phyloP scores from a whole-genome alignment of 176 grass and related monocot genomes.

The maize (Zea mays) region DNA sequence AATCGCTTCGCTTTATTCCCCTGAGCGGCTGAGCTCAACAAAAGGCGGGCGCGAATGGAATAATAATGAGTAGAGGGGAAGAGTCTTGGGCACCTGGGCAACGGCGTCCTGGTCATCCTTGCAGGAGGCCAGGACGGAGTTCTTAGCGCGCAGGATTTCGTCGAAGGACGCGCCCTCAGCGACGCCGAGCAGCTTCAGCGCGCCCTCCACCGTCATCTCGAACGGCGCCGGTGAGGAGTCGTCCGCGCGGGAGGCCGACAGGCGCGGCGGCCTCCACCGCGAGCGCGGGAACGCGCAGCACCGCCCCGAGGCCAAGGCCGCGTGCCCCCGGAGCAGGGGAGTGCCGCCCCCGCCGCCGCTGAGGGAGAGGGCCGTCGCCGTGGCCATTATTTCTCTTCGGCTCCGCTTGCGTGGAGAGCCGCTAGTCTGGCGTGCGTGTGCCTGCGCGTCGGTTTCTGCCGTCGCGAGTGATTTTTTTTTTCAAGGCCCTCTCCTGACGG shows the following conservation, averaged over 20 bases:
- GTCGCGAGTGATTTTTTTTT: slow-evolving; percentile 32
- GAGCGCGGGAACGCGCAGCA: slow-evolving; percentile 35
- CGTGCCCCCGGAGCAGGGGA: slow-evolving; percentile 38
- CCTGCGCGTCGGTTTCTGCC: slow-evolving; percentile 34
- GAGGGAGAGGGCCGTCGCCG: slow-evolving; percentile 62
- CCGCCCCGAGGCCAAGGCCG: slow-evolving; percentile 12
- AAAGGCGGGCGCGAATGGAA: slow-evolving; percentile 3
- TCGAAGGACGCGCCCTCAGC: slow-evolving; percentile 75
- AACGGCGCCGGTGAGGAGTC: slow-evolving; percentile 72
- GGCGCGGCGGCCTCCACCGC: slow-evolving; percentile 34
- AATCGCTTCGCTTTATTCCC: neutral
- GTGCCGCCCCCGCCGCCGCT: slow-evolving; percentile 27
- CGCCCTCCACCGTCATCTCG: slow-evolving; percentile 86
- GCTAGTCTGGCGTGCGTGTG: neutral
- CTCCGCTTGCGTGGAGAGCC: slow-evolving; percentile 43
- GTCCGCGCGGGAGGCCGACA: slow-evolving; percentile 60
- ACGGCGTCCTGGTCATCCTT: slow-evolving; percentile 84
- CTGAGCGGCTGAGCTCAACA: neutral
- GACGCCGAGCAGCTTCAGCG: slow-evolving; percentile 84
- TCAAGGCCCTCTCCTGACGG: neutral
- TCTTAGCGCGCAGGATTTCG: slow-evolving; percentile 94
- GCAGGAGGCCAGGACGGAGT: slow-evolving; percentile 68
- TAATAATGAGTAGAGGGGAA: slow-evolving; percentile 6
- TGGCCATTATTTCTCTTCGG: slow-evolving; percentile 54
- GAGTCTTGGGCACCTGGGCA: slow-evolving; percentile 53